Conservation (phyloP, 2,329 filamentous ascomycete species). For the Zymoseptoria ardabiliae region DNA sequence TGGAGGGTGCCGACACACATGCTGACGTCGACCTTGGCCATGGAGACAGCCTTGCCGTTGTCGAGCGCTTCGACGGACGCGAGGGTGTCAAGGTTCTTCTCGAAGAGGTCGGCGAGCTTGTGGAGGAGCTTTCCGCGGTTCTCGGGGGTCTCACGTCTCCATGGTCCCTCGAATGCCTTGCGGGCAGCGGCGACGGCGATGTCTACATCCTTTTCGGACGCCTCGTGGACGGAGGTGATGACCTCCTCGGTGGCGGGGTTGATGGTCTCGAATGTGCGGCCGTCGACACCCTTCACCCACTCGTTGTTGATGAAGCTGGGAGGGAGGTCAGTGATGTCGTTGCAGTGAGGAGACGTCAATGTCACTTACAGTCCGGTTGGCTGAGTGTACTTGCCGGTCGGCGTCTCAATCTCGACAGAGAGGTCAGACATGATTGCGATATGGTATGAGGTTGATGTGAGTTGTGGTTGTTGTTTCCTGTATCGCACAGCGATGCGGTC, state of each 20-base stretch:
- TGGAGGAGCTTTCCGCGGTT: slow-evolving; percentile 61
- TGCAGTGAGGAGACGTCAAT: background rate
- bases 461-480: background rate
- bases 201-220: slow-evolving; percentile 76
- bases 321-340: background rate
- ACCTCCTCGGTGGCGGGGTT: slow-evolving; percentile 81
- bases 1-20: slow-evolving; percentile 64
- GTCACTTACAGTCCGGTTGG: slow-evolving; percentile 47
- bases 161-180: slow-evolving; percentile 67
- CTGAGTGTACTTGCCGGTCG: slow-evolving; percentile 53
- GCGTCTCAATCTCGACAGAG: slow-evolving; percentile 59
- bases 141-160: slow-evolving; percentile 64
- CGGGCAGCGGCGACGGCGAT: slow-evolving; percentile 78
- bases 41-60: slow-evolving; percentile 73
- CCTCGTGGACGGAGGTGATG: slow-evolving; percentile 76
- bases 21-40: slow-evolving; percentile 68
- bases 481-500: slow-evolving; percentile 19
- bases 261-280: slow-evolving; percentile 86
- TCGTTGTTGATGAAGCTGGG: slow-evolving; percentile 85
- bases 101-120: slow-evolving; percentile 72
- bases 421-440: slow-evolving; percentile 35
- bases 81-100: slow-evolving; percentile 69
- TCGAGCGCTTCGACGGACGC: slow-evolving; percentile 80
- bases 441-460: slow-evolving; percentile 11
- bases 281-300: slow-evolving; percentile 74